Base-by-base conservation (phyloP, 306 rosid species). In the Quercus ilex region DNA sequence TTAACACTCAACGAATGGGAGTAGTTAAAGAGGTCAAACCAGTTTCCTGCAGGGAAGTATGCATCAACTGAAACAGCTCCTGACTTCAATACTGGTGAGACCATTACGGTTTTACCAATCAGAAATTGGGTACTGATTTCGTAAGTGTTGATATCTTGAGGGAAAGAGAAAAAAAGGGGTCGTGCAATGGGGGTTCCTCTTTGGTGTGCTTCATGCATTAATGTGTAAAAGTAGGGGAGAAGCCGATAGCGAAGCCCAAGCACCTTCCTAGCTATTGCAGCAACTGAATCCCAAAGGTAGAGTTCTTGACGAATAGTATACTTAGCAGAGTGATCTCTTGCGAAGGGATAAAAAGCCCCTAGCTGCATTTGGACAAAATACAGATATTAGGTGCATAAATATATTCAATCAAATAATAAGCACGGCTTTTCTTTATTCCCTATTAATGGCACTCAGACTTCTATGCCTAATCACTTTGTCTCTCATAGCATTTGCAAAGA, bases 161-260 rank as follows among this genome's bases (percentile, higher is more conserved):
- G 97, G 90, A 94, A 94, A 17, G 98, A 91, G 86, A 94, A 94
- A 89, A 94, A 94, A 41, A 92, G 87, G 11, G 98, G 97, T 18
- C 98, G 62, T 5, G 90, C 98, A 57, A 94, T 94, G 1, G 98
- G 95, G 64, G 83, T 90, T 69, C 98, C 98, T 57, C 79, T 87
- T 57, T 71, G 77, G 63, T 84, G 89, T 77, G 98, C 93, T 81
- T 94, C 90, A 21, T 89, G 92, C 93, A 87, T 92, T 56, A 89
- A 77, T 25, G 98, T 88, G 91, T 94, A 94, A 71, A 91, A 88
- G 74, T 90, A 78, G 60, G 98, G 98, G 62, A 94, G 98, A 73
- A 94, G 88, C 64, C 89, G 88, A 33, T 92, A 94, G 3, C 95
- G 97, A 35, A 94, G 97, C 18, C 89, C 90, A 4, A 94, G 92